phyloP scores from a whole-genome alignment of 2,329 filamentous ascomycete species.

The Ophidiomyces ophidiicola region DNA sequence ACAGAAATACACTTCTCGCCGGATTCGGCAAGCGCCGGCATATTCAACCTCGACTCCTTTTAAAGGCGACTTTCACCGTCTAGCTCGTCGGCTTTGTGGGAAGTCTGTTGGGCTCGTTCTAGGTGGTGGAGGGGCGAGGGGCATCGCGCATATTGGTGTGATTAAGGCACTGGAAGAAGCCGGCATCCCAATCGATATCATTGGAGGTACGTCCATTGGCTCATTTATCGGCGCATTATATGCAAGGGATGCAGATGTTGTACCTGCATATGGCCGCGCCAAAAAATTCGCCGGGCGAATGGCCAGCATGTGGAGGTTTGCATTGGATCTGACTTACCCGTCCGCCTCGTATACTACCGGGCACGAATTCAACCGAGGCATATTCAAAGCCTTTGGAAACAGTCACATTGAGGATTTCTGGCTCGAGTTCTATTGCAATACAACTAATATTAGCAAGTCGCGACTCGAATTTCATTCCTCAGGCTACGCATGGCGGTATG shows the following conservation, averaged over 20 bases:
- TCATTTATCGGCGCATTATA: constrained; percentile 92
- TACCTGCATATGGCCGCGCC: constrained; percentile 89
- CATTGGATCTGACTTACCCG: constrained; percentile 87
- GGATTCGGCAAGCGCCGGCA: constrained; percentile 72
- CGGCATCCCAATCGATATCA: constrained; percentile 86
- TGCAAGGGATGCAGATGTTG: constrained; percentile 87
- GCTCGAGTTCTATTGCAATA: constrained; percentile 98
- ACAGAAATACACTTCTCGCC: constrained; percentile 92
- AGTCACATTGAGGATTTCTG: constrained; percentile 98
- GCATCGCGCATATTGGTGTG: constrained; percentile 84
- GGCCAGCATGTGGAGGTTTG: constrained; percentile 98
- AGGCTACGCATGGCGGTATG: constrained; percentile 95
- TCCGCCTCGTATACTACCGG: constrained; percentile 95
- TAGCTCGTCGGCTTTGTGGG: constrained; percentile 79
- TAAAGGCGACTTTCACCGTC: constrained; percentile 91
- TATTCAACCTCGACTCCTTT: constrained; percentile 87
- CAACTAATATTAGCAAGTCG: constrained; percentile 94
- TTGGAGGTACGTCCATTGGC: constrained; percentile 93
- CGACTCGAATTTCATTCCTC: constrained; percentile 86
- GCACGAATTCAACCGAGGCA: constrained; percentile 96
- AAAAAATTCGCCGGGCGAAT: constrained; percentile 99
- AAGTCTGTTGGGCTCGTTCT: constrained; percentile 91
- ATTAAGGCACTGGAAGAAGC: constrained; percentile 92
- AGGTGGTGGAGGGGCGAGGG: constrained; percentile 82
- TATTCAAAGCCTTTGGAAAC: constrained; percentile 96